These are phyloP conservation scores for Spiromastix sp. DNA, from an alignment of 2,329 filamentous ascomycete species.

Conservation along the genomic window DNA sequence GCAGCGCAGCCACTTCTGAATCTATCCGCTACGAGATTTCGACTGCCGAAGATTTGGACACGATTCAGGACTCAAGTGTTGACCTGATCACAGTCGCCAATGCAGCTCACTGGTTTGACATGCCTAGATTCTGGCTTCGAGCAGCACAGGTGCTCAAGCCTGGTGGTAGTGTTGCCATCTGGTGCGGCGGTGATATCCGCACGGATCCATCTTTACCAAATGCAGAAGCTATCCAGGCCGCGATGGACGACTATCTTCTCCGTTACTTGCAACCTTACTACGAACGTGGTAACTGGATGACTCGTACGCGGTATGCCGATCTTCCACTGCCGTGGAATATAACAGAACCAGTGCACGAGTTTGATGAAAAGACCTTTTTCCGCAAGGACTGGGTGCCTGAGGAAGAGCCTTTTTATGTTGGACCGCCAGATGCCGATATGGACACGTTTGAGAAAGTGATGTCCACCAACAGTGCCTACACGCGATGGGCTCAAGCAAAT, in stretches of 20 bases:
- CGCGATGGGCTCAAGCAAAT: slow-evolving; percentile 31
- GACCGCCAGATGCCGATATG: slow-evolving; percentile 14
- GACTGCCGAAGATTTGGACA: slow-evolving; percentile 35
- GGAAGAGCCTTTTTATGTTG: slow-evolving; percentile 19
- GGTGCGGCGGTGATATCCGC: slow-evolving; percentile 27
- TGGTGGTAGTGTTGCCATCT: slow-evolving; percentile 46
- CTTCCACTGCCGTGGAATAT: slow-evolving; percentile 44
- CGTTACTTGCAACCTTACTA: slow-evolving; percentile 29
- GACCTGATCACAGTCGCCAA: slow-evolving; percentile 42
- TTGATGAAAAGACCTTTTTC: slow-evolving; percentile 31
- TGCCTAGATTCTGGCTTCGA: slow-evolving; percentile 39
- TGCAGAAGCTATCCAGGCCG: slow-evolving; percentile 30
- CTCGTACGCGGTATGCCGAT: slow-evolving; percentile 31
- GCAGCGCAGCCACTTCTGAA: too few relatives aligned
- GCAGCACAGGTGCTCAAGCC: slow-evolving; percentile 40
- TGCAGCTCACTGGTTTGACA: slow-evolving; percentile 50
- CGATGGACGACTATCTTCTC: slow-evolving; percentile 29
- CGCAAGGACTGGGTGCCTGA: slow-evolving; percentile 34
- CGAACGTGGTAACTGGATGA: slow-evolving; percentile 32
- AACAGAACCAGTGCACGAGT: slow-evolving; percentile 20
- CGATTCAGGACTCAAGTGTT: slow-evolving; percentile 27
- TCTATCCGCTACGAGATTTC: slow-evolving; percentile 34
- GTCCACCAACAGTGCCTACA: slow-evolving; percentile 29
- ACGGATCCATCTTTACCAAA: slow-evolving; percentile 28
- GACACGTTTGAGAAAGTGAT: slow-evolving; percentile 17